Base-by-base conservation (phyloP, 495 filamentous ascomycete genomes). In the Lindgomyces ingoldianus region DNA sequence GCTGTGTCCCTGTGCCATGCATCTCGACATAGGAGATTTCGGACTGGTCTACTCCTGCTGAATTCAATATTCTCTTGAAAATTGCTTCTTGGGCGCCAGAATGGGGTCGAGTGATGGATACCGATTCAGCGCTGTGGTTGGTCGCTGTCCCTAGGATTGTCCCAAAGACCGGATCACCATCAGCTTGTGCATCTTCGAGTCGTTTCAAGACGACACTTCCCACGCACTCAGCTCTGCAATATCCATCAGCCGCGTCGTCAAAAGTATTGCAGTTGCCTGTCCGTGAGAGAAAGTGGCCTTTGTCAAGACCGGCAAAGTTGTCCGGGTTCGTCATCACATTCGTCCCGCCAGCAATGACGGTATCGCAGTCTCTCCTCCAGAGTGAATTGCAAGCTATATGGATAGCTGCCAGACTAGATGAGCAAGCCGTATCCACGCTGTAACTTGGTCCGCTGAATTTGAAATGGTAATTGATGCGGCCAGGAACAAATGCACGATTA, bases 211-310 rank as follows among this genome's bases (percentile, higher is more conserved):
- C 65, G 0, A 82, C 39, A 0, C 73, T 73, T 0, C 72, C 81
- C 10, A 82, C 71, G 2, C 73, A 80, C 0, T 84, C 82, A 1
- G 66, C 79, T 14, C 70, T 64, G 42, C 70, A 73, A 36, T 71
- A 73, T 36, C 70, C 70, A 49, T 73, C 68, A 22, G 70, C 70
- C 21, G n/a, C 33, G 24, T 58, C 62, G 52, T 70, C 68, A 14
- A 47, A 73, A 14, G 68, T 71, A 42, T 73, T 73, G 57, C 70
- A 73, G 46, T 69, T 67, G 6, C 33, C 33, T 3, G 66, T 69
- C 21, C 44, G 62, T 30, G 70, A 64, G 1, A 73, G 62, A 27
- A 73, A 73, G 33, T 71, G 68, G 2, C 68, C 70, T 18, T 39
- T 30, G 50, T 48, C 49, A 24, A 73, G 68, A 3, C 68, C 68